Base-by-base conservation (phyloP, 129 eudicot genomes). In the Kitagawia praeruptora region DNA sequence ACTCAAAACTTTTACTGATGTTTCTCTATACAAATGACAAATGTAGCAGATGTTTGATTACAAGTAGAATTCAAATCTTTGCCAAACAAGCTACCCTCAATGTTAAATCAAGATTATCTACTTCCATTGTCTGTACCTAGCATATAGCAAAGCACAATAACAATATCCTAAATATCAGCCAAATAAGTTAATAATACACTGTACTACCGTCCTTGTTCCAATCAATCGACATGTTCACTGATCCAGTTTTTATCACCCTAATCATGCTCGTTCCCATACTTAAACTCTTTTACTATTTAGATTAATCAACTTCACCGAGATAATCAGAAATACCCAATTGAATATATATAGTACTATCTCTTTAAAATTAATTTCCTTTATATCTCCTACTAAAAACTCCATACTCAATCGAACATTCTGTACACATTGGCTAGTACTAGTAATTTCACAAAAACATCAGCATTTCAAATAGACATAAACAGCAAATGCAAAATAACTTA, bases 401-500 rank as follows among this genome's bases (percentile, higher is more conserved):
- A 54, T 6, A 21, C 63, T 54, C 63, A 54, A 19, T 6, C 6
- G 3, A 54, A 54, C n/a, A 19, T 54, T 54, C 18, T 7, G 12
- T 14, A 48, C 12, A 48, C 54, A 48, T 48, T 48, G 2, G 4
- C 54, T 48, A 14, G 5, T 13, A 54, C 63, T 19, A 54, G 63
- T 2, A 51, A 54, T 54, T 21, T 46, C 15, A 46, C 12, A 51
- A 41, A 56, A 58, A 34, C 10, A 28, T 8, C 4, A 45, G 10
- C 16, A 48, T 74, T n/a, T 54, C 8, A 1, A 8, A 25, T 21
- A 54, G 2, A n/a, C 12, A 25, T 3, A 21, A 19, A 75, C 27
- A n/a, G 21, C 6, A 11, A 63, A 80, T 21, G 69, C 42, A 51
- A 51, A 38, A 45, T 13, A 61, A 89, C 98, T 85, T 83, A 94